Evolutionary conservation across 768 basidiomycete species (phyloP).

Genomic region (Phanerodontia chrysosporium): DNA sequence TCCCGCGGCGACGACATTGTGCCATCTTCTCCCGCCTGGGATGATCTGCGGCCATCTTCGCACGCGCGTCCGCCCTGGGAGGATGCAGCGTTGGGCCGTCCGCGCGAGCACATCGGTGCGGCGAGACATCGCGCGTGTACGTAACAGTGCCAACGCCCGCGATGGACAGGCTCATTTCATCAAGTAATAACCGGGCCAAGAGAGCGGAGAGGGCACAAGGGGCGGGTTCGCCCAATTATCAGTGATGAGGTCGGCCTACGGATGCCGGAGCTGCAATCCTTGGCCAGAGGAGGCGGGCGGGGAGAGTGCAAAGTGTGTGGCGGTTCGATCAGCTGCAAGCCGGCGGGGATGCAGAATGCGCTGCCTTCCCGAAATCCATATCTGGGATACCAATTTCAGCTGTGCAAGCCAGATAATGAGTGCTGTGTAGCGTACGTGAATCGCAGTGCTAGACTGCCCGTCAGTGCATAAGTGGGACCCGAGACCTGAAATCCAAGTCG

Average conservation of each 20-base stretch:
- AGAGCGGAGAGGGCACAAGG: background rate
- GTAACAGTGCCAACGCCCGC: background rate
- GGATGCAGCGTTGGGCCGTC: background rate
- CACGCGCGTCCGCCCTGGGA: background rate
- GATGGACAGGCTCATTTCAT: background rate
- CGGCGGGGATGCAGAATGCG: background rate
- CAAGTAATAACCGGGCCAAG: background rate
- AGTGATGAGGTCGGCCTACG: background rate
- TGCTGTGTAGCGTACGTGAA: conserved; percentile 1
- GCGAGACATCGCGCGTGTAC: background rate
- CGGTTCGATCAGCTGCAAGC: background rate
- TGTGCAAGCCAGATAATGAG: background rate
- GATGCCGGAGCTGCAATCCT: background rate
- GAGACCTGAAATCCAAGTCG: too few relatives aligned
- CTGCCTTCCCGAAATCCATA: background rate
- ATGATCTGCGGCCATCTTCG: conserved; percentile 5
- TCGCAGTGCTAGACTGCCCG: background rate
- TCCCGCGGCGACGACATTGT: background rate
- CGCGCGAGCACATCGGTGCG: background rate
- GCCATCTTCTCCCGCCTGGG: background rate
- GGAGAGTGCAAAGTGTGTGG: background rate
- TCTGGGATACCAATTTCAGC: background rate
- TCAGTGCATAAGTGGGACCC: background rate
- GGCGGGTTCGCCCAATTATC: background rate
- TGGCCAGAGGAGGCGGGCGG: background rate